Evolutionary conservation across 148 eudicot species (phyloP), one percentile per base, ranked within the genome.

Genomic region (Cornus controversa): DNA sequence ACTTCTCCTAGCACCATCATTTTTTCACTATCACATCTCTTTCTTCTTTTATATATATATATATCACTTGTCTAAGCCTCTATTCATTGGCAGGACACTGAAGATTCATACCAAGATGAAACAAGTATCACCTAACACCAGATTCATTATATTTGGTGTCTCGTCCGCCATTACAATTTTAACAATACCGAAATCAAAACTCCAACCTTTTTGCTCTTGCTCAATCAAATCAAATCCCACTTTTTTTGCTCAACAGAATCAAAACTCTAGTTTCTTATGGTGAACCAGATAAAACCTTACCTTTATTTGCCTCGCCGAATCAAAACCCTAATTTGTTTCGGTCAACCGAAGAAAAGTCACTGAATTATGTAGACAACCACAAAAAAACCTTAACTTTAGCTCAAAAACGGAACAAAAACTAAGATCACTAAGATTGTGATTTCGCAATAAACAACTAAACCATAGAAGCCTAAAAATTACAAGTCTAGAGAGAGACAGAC

Each of bases 111-210:
- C n/a, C n/a, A n/a, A n/a, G n/a, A n/a, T n/a, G n/a, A n/a, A n/a
- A n/a, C n/a, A n/a, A n/a, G n/a, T n/a, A n/a, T n/a, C n/a, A n/a
- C n/a, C n/a, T n/a, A n/a, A n/a, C n/a, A n/a, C n/a, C n/a, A 94
- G 91, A 82, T 94, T 90, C 97, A 92, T 92, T 75, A 82, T 66
- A 80, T 79, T 82, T 2, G 85, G 84, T 28, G 75, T 86, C 75
- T 91, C 90, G 75, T 94, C 98, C 60, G 79, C 92, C 98, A 94
- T 94, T 58, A 70, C 68, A 80, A 72, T 71, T 53, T 24, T 8
- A 73, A 70, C 45, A 75, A 67, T 37, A 22, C 70, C 71, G 70
- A 22, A 50, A 31, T 31, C 64, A 60, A 60, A 42, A 50, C 37
- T 26, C 69, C 28, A 25, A 53, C 6, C 20, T 63, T 64, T 37